Evolutionary conservation across 805 yeast species (phyloP), one percentile per base, ranked within the genome.

Genomic region (Pichia deserticola): DNA sequence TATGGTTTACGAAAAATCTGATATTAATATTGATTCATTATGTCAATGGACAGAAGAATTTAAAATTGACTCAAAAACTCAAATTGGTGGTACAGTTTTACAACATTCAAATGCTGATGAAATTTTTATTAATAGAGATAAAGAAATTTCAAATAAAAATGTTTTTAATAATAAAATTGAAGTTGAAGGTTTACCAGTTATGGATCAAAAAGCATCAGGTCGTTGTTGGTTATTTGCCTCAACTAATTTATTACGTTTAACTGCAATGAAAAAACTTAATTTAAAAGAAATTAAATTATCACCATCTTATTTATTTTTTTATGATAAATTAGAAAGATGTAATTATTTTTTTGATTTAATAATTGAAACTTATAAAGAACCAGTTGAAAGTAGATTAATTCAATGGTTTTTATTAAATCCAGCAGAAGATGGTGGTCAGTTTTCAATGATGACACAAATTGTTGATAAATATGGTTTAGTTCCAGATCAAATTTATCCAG

Each of bases 201-300:
- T 85, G 48, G 82, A 84, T 67, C 96, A 88, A 70, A 77, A 78
- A 58, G 65, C 79, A 10, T 79, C 88, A 27, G 96, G 96, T 33
- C 72, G 95, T 59, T 88, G 96, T 67, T 88, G 96, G 96, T 74
- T 88, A 53, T 88, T 88, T 66, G 96, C 96, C 10, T 77, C 92
- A 1, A 79, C 87, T 47, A 88, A 89, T 58, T 75, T 84, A 49
- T 69, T 87, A 60, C 76, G 96, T 58, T 63, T 83, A 46, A 75
- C 74, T 48, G 77, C 86, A 40, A 79, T 82, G 66, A 71, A 75
- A 57, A 76, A 76, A 60, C 76, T 82, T 65, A 79, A 82, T 60
- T 66, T 88, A 58, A 79, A 80, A 57, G 77, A 75, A 57, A 80
- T 86, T 63, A 89, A 85, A 67, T 67, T 89, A 46, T 84, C 93